Conservation (phyloP, 495 filamentous ascomycete genomes). For the Penicillium salamii region DNA sequence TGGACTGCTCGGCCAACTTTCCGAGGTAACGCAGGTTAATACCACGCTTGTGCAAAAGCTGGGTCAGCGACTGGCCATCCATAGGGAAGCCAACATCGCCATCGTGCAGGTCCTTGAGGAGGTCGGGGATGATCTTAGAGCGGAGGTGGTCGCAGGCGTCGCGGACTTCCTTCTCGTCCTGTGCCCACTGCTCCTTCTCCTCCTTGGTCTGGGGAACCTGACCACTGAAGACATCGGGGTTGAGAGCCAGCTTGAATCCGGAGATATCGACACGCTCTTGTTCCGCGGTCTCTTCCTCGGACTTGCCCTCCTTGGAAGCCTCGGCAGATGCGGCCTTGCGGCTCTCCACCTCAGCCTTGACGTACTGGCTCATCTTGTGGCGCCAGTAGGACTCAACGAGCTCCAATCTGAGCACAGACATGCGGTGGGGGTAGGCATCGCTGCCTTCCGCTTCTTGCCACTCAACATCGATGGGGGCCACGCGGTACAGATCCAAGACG, state of each 20-base stretch:
- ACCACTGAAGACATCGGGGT: constrained; percentile 93
- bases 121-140: constrained; percentile 67
- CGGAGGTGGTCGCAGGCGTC: constrained; percentile 77
- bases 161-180: constrained; percentile 87
- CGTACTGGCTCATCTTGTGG: constrained; percentile 81
- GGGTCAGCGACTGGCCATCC: constrained; percentile 88
- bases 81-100: constrained; percentile 96
- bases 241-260: constrained; percentile 81
- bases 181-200: constrained; percentile 78
- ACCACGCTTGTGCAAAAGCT: constrained; percentile 92
- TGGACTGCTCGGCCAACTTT: constrained; percentile 67
- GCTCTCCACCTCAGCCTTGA: constrained; percentile 68
- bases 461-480: constrained; percentile 84
- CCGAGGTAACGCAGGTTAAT: constrained; percentile 97
- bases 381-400: constrained; percentile 82
- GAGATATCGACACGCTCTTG: constrained; percentile 75
- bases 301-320: constrained; percentile 42
- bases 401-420: constrained; percentile 89
- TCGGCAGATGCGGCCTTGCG: constrained; percentile 45
- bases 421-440: constrained; percentile 82
- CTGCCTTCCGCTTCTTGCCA: constrained; percentile 80
- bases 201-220: constrained; percentile 86
- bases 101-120: constrained; percentile 81
- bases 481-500: constrained; percentile 91
- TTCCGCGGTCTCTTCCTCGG: constrained; percentile 36